These are phyloP conservation scores for Collybia mongolica DNA, from an alignment of 768 basidiomycete genomes.

Conservation along the genomic window DNA sequence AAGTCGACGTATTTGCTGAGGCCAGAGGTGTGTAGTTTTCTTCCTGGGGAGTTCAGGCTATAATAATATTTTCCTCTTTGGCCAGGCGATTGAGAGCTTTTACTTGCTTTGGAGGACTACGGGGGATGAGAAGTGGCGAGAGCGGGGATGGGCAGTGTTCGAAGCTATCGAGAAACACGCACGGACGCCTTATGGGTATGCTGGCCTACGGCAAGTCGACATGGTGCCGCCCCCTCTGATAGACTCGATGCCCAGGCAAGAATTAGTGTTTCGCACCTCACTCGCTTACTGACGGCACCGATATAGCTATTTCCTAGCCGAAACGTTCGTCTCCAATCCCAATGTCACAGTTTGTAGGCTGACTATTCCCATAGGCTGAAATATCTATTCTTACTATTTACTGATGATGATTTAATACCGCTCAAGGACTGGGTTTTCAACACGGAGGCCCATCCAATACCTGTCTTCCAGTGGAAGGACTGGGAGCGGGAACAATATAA, in stretches of 20 bases:
- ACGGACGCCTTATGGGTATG: constrained; percentile 44
- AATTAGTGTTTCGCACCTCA: constrained; percentile 2
- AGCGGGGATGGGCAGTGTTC: constrained; percentile 49
- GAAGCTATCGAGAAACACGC: constrained; percentile 48
- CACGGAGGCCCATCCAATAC: constrained; percentile 78
- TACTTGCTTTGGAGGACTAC: constrained; percentile 56
- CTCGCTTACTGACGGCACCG: background rate
- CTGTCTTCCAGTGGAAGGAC: constrained; percentile 61
- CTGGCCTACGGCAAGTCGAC: constrained; percentile 39
- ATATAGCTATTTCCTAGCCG: constrained; percentile 43
- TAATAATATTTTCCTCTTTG: background rate
- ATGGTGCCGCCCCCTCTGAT: constrained; percentile 21
- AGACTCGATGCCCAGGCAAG: constrained; percentile 56
- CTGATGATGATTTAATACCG: constrained; percentile 56
- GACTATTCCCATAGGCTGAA: constrained; percentile 43
- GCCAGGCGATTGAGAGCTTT: constrained; percentile 50
- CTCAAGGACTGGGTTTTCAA: constrained; percentile 60
- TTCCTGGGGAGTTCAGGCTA: background rate
- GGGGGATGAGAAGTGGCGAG: constrained; percentile 48
- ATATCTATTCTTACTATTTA: constrained; percentile 70
- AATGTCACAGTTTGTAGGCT: background rate
- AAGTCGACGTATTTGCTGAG: constrained; percentile 39
- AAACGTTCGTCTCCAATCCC: constrained; percentile 29
- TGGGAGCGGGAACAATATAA: constrained; percentile 50
- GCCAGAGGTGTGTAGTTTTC: constrained; percentile 42